These are phyloP conservation scores for Serpula lacrymans DNA, from an alignment of 768 basidiomycete genomes.

Conservation along the genomic window DNA sequence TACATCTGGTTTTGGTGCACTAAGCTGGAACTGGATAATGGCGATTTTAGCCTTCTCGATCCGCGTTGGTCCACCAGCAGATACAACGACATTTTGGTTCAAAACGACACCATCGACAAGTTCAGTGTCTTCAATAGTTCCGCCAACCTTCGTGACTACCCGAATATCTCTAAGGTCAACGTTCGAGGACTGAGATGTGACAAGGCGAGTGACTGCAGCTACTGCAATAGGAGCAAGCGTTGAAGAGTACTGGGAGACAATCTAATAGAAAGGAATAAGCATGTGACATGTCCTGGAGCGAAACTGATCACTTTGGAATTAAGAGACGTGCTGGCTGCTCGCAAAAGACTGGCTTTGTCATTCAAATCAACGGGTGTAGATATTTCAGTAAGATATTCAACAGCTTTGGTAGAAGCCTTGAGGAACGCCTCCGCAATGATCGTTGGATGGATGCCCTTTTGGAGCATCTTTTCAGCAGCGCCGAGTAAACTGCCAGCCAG, in stretches of 20 bases:
- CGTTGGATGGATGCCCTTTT: slow-evolving; percentile 97
- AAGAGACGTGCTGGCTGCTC: slow-evolving; percentile 91
- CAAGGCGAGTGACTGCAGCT: slow-evolving; percentile 88
- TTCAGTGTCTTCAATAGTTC: slow-evolving; percentile 98
- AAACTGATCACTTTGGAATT: slow-evolving; percentile 79
- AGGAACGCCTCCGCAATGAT: slow-evolving; percentile 96
- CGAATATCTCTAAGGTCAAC: slow-evolving; percentile 97
- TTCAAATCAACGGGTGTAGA: slow-evolving; percentile 89
- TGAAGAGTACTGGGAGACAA: slow-evolving; percentile 98
- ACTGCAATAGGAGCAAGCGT: slow-evolving; percentile 99
- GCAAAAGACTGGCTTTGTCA: slow-evolving; percentile 79
- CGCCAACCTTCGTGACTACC: slow-evolving; percentile 96
- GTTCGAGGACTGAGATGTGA: slow-evolving; percentile 85
- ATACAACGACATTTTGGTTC: slow-evolving; percentile 88
- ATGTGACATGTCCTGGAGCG: slow-evolving; percentile 1
- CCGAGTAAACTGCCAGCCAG: slow-evolving; percentile 90
- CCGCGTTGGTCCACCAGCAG: slow-evolving; percentile 90
- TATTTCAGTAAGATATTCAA: slow-evolving; percentile 91
- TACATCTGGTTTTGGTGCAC: slow-evolving; percentile 96
- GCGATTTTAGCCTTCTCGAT: slow-evolving; percentile 99
- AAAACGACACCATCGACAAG: slow-evolving; percentile 96
- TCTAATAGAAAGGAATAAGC: slow-evolving; percentile 44
- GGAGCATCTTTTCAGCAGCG: slow-evolving; percentile 94
- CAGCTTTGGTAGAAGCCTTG: slow-evolving; percentile 87
- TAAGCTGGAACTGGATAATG: slow-evolving; percentile 97